These are phyloP conservation scores for Cutaneotrichosporon curvatum DNA, from an alignment of 1,284 basidiomycete species.

Conservation along the genomic window DNA sequence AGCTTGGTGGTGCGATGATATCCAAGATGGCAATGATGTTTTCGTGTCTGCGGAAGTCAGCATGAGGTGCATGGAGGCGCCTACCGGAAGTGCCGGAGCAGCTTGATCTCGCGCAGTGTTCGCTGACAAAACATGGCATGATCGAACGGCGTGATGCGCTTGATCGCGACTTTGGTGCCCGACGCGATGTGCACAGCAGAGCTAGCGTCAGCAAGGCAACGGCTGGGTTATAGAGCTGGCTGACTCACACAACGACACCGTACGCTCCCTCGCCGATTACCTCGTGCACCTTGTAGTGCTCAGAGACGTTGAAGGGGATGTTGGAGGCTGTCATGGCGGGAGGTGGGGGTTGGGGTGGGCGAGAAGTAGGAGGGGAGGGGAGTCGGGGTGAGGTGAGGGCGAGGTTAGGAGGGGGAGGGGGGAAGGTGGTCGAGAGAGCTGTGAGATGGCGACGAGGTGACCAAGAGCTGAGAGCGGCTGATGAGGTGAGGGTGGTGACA, in stretches of 20 bases:
- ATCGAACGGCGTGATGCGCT: conserved; percentile 88
- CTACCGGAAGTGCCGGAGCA: conserved; percentile 71
- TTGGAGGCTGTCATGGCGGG: conserved; percentile 17
- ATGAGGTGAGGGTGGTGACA: no score
- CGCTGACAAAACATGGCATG: conserved; percentile 87
- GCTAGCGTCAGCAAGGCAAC: conserved; percentile 32
- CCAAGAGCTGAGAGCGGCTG: no score
- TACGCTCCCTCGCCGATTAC: conserved; percentile 80
- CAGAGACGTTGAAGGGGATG: conserved; percentile 40
- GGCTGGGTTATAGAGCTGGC: neutral
- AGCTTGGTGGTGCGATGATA: conserved; percentile 79
- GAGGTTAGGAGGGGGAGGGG: neutral
- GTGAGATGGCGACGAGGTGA: no score
- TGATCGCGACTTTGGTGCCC: conserved; percentile 75
- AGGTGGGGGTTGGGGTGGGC: neutral
- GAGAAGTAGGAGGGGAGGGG: neutral
- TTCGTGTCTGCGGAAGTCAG: conserved; percentile 28
- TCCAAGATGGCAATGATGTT: conserved; percentile 93
- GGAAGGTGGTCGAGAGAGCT: neutral
- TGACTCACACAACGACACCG: conserved; percentile 63
- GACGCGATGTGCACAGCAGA: conserved; percentile 76
- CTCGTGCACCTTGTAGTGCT: conserved; percentile 76
- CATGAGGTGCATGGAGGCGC: conserved; percentile 6
- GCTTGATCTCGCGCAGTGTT: conserved; percentile 78
- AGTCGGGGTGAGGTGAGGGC: neutral